Evolutionary conservation across 2,329 filamentous ascomycete species (phyloP).

Genomic region (Monilinia vaccinii-corymbosi): DNA sequence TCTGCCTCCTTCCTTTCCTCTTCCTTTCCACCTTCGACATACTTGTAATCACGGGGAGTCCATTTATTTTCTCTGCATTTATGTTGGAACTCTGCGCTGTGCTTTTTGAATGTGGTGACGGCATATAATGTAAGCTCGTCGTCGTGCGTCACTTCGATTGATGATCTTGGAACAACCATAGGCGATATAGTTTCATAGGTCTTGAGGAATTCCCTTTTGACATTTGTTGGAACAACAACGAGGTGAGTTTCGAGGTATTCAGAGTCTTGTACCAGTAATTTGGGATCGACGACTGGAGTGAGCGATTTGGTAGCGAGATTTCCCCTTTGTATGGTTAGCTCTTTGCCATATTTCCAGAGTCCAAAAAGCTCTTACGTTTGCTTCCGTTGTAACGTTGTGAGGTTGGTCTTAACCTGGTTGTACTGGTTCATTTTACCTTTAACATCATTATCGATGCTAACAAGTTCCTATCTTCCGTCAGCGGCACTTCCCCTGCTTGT

Average conservation of each 20-base stretch:
- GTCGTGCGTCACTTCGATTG: constrained; percentile 70
- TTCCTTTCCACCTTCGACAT: constrained; percentile 81
- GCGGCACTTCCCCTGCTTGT: background rate
- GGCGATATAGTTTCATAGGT: constrained; percentile 80
- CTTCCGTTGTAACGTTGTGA: constrained; percentile 72
- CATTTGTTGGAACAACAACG: constrained; percentile 71
- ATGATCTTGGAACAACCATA: constrained; percentile 91
- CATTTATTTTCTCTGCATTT: constrained; percentile 90
- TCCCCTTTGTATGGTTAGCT: constrained; percentile 45
- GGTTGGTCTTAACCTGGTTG: constrained; percentile 78
- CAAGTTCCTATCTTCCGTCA: constrained; percentile 55
- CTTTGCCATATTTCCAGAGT: background rate
- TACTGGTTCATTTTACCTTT: constrained; percentile 93
- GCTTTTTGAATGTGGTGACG: constrained; percentile 90
- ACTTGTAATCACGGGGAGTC: constrained; percentile 90
- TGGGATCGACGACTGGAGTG: constrained; percentile 75
- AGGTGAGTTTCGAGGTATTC: constrained; percentile 97
- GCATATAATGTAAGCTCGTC: constrained; percentile 84
- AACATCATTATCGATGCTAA: constrained; percentile 90
- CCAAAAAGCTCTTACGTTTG: constrained; percentile 56
- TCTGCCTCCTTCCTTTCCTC: constrained; percentile 84
- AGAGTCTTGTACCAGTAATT: constrained; percentile 73
- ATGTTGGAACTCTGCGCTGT: constrained; percentile 76
- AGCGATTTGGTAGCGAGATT: constrained; percentile 93
- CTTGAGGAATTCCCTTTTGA: constrained; percentile 80